Evolutionary conservation across 805 yeast genomes (phyloP), one percentile per base, ranked within the genome.

Genomic region (Metschnikowia continentalis): DNA sequence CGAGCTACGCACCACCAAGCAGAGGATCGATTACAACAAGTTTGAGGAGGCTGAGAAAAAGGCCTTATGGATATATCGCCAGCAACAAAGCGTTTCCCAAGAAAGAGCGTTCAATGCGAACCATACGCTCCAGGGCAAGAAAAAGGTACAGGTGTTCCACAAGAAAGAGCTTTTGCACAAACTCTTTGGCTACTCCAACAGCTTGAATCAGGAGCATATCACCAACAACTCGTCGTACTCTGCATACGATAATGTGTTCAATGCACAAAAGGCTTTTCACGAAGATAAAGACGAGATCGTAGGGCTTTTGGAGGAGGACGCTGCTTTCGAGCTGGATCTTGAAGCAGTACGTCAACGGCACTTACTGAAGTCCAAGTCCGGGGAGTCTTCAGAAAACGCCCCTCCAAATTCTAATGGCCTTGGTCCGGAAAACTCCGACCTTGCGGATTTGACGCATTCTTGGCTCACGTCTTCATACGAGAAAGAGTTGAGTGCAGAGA

Each of bases 261-360:
- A 64, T 50, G 65, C 71, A 1, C 73, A 69, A 46, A 72, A 68
- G 54, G 65, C 73, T 5, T 69, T 69, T 44, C 72, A 70, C 44
- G 77, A 73, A 53, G 77, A 74, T 51, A 70, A 71, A 46, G 73
- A 70, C 42, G 78, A 73, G 49, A 70, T 74, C 8, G 51, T 57
- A 33, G 54, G 54, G 23, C 56, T 73, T 6, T 42, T 72, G 17
- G 66, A 63, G 6, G 74, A 71, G 45, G 76, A 73, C 52, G 60
- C 61, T 32, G 64, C 63, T 1, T 72, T 60, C 53, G 57, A 54
- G 48, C 58, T 48, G 14, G 48, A 55, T 32, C 48, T 64, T 43
- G 54, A 54, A 14, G 55, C 51, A 14, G 42, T 51, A 10, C 52
- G 51, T 41, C 54, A 53, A 26, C 32, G 36, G 20, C 32, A 30